Conservation (phyloP, 2,329 filamentous ascomycete genomes). For the Microdochium bolleyi region DNA sequence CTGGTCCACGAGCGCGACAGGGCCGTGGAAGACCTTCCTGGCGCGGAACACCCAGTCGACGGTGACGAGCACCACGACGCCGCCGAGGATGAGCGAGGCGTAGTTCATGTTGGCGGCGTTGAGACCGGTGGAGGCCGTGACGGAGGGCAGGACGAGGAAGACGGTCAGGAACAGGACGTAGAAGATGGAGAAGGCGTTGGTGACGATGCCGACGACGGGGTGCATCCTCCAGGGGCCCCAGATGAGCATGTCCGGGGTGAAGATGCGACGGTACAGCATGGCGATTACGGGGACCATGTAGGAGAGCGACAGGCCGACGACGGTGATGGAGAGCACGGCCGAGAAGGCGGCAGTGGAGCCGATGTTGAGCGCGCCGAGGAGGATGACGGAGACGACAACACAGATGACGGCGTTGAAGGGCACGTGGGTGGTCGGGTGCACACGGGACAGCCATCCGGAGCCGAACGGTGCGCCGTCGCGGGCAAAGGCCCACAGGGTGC, state of each 20-base stretch:
- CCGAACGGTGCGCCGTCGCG: slow-evolving; percentile 32
- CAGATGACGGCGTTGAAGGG: slow-evolving; percentile 28
- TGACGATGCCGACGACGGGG: slow-evolving; percentile 17
- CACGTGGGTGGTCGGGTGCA: slow-evolving; percentile 23
- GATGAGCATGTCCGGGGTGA: slow-evolving; percentile 20
- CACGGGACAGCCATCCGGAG: slow-evolving; percentile 24
- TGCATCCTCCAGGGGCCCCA: slow-evolving; percentile 30
- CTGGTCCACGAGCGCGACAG: neutral
- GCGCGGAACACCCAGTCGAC: neutral
- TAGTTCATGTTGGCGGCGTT: slow-evolving; percentile 37
- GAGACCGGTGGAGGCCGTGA: slow-evolving; percentile 28
- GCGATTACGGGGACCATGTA: slow-evolving; percentile 36
- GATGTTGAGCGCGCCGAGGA: slow-evolving; percentile 33
- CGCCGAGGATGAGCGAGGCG: slow-evolving; percentile 19
- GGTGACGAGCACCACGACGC: neutral
- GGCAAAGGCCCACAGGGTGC: slow-evolving; percentile 29
- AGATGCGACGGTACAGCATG: slow-evolving; percentile 29
- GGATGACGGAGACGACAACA: slow-evolving; percentile 22
- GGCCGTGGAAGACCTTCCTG: neutral
- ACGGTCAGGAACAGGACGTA: slow-evolving; percentile 32
- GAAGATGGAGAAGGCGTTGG: slow-evolving; percentile 25
- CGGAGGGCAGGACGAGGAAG: slow-evolving; percentile 35
- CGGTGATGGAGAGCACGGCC: slow-evolving; percentile 26
- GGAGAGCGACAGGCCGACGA: slow-evolving; percentile 35
- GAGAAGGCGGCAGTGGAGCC: slow-evolving; percentile 35